phyloP scores from a whole-genome alignment of 2,329 filamentous ascomycete genomes.

The Sporothrix protearum region DNA sequence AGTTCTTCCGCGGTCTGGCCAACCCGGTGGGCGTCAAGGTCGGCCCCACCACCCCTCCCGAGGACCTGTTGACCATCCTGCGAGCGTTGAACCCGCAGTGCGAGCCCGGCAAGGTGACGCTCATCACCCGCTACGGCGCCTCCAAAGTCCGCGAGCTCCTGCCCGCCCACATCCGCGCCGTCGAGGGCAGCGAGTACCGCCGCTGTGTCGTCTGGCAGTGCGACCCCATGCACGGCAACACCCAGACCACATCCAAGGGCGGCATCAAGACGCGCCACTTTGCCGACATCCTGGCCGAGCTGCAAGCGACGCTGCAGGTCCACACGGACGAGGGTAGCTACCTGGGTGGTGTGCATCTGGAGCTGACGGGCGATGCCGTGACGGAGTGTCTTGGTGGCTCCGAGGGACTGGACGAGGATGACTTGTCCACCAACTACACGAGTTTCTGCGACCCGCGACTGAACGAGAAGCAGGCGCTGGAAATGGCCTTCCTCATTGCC shows the following conservation, averaged over 20 bases:
- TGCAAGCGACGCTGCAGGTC: conserved; percentile 76
- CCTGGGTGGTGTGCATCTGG: conserved; percentile 89
- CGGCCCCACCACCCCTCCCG: conserved; percentile 73
- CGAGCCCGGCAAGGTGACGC: conserved; percentile 87
- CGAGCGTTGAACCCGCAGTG: conserved; percentile 77
- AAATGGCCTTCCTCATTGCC: conserved; percentile 89
- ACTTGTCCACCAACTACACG: conserved; percentile 85
- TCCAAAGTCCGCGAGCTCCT: conserved; percentile 70
- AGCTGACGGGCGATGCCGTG: conserved; percentile 91
- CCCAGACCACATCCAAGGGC: conserved; percentile 60
- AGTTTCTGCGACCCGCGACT: conserved; percentile 92
- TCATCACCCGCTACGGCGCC: conserved; percentile 93
- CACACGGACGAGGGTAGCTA: conserved; percentile 81
- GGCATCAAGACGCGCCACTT: conserved; percentile 94
- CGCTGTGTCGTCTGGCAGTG: conserved; percentile 86
- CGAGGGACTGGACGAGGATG: conserved; percentile 80
- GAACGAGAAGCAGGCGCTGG: conserved; percentile 96
- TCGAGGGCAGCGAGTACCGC: conserved; percentile 70
- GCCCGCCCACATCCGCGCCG: conserved; percentile 80
- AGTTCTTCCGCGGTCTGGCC: conserved; percentile 93
- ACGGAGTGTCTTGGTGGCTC: conserved; percentile 94
- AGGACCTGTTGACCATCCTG: conserved; percentile 74
- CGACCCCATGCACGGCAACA: conserved; percentile 96
- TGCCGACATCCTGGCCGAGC: conserved; percentile 81
- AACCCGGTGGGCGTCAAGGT: conserved; percentile 98